Evolutionary conservation across 1,139 yeast species (phyloP), one percentile per base, ranked within the genome.

Genomic region (Zygotorulaspora mrakii): DNA sequence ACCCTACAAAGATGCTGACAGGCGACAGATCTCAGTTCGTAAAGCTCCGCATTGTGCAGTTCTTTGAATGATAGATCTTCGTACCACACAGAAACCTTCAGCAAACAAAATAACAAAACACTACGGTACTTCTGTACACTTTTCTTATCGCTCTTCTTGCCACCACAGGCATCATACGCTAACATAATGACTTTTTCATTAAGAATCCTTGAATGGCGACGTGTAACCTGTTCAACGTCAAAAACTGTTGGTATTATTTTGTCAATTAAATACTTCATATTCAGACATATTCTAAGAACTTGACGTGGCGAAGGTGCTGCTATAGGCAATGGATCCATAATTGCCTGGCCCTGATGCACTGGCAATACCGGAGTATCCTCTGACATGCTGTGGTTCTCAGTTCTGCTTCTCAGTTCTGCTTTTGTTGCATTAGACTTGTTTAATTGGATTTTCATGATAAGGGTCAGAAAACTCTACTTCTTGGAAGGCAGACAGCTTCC

Each of bases 1-100:
- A 72, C 66, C 32, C 82, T 76, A 5, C 95, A 94, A 47, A 87
- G 61, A 29, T 72, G 72, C 58, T 86, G 88, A 1, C 94, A 86
- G 8, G 88, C 79, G 3, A 71, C 54, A 0, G 84, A 81, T 43
- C 95, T 67, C 22, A 81, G 64, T 4, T 65, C 55, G 59, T 74
- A 82, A 38, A 87, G 67, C 20, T 76, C 80, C 35, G 79, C 80
- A 57, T 84, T 88, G 48, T 78, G 77, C 42, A 86, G 67, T 57
- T 84, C 88, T 33, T 68, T 67, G 9, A 66, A 69, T 1, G 82
- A 71, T 48, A 82, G 73, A 28, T 72, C 74, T 68, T 74, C 68
- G 61, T 83, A 85, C 96, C 96, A 87, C 25, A 73, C 76, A 37
- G 83, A 74, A n/a, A 84, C 91, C 52, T 77, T 79, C 46, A 87